These are phyloP conservation scores for Neurospora sp. DNA, from an alignment of 495 filamentous ascomycete genomes.

Conservation along the genomic window DNA sequence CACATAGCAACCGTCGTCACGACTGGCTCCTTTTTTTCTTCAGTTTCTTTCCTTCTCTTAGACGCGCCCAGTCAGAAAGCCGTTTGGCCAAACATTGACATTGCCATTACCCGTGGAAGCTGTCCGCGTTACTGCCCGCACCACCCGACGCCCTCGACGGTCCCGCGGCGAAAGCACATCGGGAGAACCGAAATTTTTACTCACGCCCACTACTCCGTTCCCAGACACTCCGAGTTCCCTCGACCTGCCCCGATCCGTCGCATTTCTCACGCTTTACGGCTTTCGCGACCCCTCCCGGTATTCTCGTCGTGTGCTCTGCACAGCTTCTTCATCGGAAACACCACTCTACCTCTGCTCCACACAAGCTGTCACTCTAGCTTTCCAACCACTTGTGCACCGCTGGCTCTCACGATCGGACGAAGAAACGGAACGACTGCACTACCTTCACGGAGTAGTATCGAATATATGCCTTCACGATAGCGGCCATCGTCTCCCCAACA, in stretches of 20 bases:
- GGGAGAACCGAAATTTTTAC: neutral
- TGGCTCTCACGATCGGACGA: neutral
- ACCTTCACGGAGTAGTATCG: neutral
- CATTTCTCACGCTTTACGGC: neutral
- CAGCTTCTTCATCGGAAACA: neutral
- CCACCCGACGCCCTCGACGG: neutral
- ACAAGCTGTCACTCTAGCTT: neutral
- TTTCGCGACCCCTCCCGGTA: neutral
- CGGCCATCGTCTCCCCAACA: neutral
- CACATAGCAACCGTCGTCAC: neutral
- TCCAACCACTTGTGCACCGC: neutral
- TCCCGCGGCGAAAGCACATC: neutral
- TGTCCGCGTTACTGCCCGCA: neutral
- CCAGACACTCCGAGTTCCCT: neutral
- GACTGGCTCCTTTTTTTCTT: neutral
- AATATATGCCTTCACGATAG: neutral
- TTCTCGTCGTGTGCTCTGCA: neutral
- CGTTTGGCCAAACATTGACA: neutral
- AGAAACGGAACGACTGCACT: neutral
- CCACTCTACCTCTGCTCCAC: neutral
- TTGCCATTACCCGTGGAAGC: neutral
- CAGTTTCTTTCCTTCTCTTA: neutral
- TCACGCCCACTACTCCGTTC: neutral
- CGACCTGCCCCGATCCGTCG: neutral
- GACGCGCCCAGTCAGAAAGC: neutral